A percentile compares a stretch with the other conserved stretches of the same genome.
Evolutionary conservation across 208 protist species (phyloP).

Genomic region (Angomonas deanei): DNA sequence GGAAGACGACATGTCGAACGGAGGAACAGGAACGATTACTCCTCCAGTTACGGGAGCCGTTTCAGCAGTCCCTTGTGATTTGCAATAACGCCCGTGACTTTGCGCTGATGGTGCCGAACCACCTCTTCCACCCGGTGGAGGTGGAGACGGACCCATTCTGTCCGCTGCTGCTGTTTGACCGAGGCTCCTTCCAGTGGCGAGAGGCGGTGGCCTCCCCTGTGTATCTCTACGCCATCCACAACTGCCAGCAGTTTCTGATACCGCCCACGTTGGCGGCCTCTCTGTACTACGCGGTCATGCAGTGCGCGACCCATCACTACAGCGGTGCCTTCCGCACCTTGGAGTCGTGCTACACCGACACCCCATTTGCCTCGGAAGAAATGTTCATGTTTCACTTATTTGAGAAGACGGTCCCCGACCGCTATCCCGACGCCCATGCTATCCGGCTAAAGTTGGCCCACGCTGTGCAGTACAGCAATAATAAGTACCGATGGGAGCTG

Average conservation of each 20-base stretch:
- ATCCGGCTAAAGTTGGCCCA: slow-evolving; percentile 85
- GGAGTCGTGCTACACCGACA: slow-evolving; percentile 76
- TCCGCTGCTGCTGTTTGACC: slow-evolving; percentile 58
- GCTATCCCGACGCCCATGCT: slow-evolving; percentile 78
- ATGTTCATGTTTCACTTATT: slow-evolving; percentile 62
- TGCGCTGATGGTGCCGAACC: slow-evolving; percentile 67
- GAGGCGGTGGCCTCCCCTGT: slow-evolving; percentile 77
- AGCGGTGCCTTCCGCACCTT: slow-evolving; percentile 64
- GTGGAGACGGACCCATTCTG: slow-evolving; percentile 54
- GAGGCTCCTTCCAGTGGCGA: slow-evolving; percentile 63
- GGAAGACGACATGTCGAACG: slow-evolving; percentile 23
- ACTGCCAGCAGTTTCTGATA: slow-evolving; percentile 82
- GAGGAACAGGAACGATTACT: not conserved
- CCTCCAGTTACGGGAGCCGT: slow-evolving; percentile 28
- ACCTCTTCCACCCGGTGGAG: slow-evolving; percentile 49
- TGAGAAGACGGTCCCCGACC: slow-evolving; percentile 49
- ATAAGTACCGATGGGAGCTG: slow-evolving; percentile 67
- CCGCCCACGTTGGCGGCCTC: slow-evolving; percentile 82
- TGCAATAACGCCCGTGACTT: slow-evolving; percentile 55
- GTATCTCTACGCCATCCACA: slow-evolving; percentile 87
- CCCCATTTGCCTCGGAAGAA: slow-evolving; percentile 50
- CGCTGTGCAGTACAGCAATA: slow-evolving; percentile 67
- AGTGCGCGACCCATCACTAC: slow-evolving; percentile 87
- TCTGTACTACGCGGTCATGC: slow-evolving; percentile 90
- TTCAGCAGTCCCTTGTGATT: slow-evolving; percentile 64